Percentiles rank a stretch among this genome's conserved stretches.
phyloP scores from a whole-genome alignment of 208 protist genomes.

The Trypanosoma melophagium region DNA sequence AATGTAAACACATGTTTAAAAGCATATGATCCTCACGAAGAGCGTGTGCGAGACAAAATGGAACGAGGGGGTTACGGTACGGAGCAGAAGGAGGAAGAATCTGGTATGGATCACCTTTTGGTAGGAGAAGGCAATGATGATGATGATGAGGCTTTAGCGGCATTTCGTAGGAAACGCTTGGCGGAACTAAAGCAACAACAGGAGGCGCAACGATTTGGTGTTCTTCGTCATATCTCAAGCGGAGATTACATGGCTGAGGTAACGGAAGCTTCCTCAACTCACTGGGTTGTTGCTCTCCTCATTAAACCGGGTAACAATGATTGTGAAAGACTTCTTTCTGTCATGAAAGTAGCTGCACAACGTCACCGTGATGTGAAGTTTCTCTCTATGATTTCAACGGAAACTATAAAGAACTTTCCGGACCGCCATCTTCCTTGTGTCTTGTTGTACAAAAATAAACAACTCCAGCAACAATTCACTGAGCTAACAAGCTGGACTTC shows the following conservation, averaged over 20 bases:
- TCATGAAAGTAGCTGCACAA: conserved; percentile 72
- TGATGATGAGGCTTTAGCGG: conserved; percentile 75
- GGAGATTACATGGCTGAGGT: conserved; percentile 80
- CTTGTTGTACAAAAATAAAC: conserved; percentile 71
- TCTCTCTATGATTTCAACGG: conserved; percentile 79
- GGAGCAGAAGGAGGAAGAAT: background rate
- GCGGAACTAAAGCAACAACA: conserved; percentile 58
- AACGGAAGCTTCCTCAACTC: conserved; percentile 63
- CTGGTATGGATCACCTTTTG: conserved; percentile 21
- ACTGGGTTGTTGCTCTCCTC: conserved; percentile 74
- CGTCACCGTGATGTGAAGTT: conserved; percentile 74
- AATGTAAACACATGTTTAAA: conserved; percentile 65
- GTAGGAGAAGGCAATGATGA: conserved; percentile 42
- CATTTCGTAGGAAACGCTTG: conserved; percentile 54
- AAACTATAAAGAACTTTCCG: conserved; percentile 81
- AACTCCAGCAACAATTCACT: conserved; percentile 68
- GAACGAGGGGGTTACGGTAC: conserved; percentile 60
- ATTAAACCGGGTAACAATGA: conserved; percentile 67
- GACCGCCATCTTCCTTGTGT: conserved; percentile 79
- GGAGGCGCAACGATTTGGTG: conserved; percentile 64
- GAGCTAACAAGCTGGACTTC: conserved; percentile 61
- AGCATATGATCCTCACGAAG: conserved; percentile 70
- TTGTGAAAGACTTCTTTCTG: conserved; percentile 75
- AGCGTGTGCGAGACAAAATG: conserved; percentile 67
- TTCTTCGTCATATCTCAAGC: conserved; percentile 64